These are phyloP conservation scores for Massarina eburnea DNA, from an alignment of 2,329 filamentous ascomycete genomes.

Conservation along the genomic window DNA sequence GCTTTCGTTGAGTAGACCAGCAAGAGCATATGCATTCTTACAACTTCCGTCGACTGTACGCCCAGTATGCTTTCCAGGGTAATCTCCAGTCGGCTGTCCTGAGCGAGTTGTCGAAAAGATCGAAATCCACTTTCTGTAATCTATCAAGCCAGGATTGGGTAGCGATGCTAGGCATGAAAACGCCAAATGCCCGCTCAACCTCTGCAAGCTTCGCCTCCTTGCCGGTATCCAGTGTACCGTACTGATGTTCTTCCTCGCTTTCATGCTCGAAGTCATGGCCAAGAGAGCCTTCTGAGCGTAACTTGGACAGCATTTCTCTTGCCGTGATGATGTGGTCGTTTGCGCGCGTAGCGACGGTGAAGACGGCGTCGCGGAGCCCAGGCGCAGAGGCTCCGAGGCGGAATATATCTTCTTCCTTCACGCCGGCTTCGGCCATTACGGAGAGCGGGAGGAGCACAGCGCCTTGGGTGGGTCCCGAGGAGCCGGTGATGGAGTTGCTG, in stretches of 20 bases:
- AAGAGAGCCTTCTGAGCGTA: conserved; percentile 71
- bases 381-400: conserved; percentile 75
- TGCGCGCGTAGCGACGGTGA: conserved; percentile 86
- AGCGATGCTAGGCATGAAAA: conserved; percentile 77
- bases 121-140: conserved; percentile 80
- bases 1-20: too few species aligned
- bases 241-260: conserved; percentile 69
- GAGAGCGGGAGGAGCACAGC: conserved; percentile 82
- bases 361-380: conserved; percentile 86
- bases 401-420: conserved; percentile 88
- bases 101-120: conserved; percentile 69
- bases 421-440: conserved; percentile 77
- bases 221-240: conserved; percentile 42
- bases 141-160: conserved; percentile 77
- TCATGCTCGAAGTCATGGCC: conserved; percentile 90
- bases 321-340: conserved; percentile 96
- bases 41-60: conserved; percentile 57
- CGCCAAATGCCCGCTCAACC: conserved; percentile 70
- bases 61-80: conserved; percentile 74
- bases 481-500: conserved; percentile 31
- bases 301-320: conserved; percentile 82
- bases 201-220: conserved; percentile 51
- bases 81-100: conserved; percentile 76
- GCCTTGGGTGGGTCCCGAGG: conserved; percentile 56
- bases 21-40: conserved; percentile 4